Base-by-base conservation (phyloP, 768 basidiomycete species). In the Mycena maculata region DNA sequence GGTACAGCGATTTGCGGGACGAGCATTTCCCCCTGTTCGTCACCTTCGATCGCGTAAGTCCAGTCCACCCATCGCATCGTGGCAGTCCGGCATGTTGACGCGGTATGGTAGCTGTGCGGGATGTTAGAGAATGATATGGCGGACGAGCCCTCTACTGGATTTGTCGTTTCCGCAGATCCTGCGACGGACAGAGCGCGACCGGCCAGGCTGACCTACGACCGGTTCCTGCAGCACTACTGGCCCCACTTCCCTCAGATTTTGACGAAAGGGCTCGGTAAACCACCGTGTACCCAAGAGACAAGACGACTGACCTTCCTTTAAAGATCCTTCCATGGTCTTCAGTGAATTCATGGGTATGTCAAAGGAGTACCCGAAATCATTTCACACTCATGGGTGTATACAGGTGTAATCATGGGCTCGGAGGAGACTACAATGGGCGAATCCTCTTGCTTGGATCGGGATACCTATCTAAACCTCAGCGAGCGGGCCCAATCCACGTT, bases 381-480 rank as follows among this genome's bases (percentile, higher is more conserved):
- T 47, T 50, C 16, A 49, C 28, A 54, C 9, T 54, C 39, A 16
- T 31, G 63, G 31, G 64, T 27, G 22, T 41, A 12, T 39, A 42
- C 52, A 85, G 90, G 90, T 33, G 85, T 90, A 8, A 88, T 93
- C 67, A 85, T 87, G 71, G 91, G 92, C n/a, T 90, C 91, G 0
- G 90, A 92, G 72, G 77, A 78, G 50, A 79, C 89, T 0, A 60
- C 87, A 10, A 60, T 60, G 0, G 76, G 70, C 56, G 73, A 72
- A 2, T 68, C 74, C 3, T 76, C 84, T 3, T 82, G 77, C 73
- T 78, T 92, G 4, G 81, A 85, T 54, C 74, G 76, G 38, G 65
- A 74, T 1, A 71, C 79, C 0, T 92, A 92, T 71, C 71, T 79
- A 41, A 70, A 72, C 36, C 80, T 89, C 27, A 86, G 89, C 47